These are phyloP conservation scores for Talaromyces sp. DNA, from an alignment of 2,329 filamentous ascomycete species.

Conservation along the genomic window DNA sequence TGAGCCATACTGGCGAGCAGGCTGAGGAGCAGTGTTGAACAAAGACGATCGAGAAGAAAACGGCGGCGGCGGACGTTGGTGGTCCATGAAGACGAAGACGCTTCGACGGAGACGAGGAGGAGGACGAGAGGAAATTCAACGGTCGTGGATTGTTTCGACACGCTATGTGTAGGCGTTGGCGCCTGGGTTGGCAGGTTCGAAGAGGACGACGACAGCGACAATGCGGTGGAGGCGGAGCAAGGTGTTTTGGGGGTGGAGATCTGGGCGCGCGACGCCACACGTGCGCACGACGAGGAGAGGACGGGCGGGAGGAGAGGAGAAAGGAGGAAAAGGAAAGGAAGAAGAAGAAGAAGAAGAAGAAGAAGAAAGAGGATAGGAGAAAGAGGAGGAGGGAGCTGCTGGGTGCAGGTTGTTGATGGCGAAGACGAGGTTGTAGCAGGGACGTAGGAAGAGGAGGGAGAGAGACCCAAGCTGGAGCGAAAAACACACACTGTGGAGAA, in stretches of 20 bases:
- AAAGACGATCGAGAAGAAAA: conserved; percentile 27
- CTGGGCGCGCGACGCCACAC: conserved; percentile 7
- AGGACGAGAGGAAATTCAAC: not conserved
- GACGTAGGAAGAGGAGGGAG: not conserved
- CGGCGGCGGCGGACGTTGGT: conserved; percentile 17
- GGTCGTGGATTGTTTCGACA: not conserved
- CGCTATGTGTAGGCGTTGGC: not conserved
- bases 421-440: not conserved
- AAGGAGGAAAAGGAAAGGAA: not conserved
- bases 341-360: not conserved
- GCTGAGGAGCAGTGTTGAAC: conserved; percentile 24
- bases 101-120: not conserved
- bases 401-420: conserved; percentile 13
- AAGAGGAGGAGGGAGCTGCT: not conserved
- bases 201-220: not conserved
- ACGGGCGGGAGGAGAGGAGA: not conserved
- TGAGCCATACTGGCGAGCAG: conserved; percentile 17
- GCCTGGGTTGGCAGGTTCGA: not conserved
- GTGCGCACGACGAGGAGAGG: not conserved
- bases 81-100: not conserved
- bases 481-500: conserved; percentile 5
- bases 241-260: not conserved
- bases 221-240: conserved; percentile 4
- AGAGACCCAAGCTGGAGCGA: not conserved
- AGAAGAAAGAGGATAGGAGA: not conserved